phyloP scores from a whole-genome alignment of 768 basidiomycete genomes.

The Amanita pseudoporphyria region DNA sequence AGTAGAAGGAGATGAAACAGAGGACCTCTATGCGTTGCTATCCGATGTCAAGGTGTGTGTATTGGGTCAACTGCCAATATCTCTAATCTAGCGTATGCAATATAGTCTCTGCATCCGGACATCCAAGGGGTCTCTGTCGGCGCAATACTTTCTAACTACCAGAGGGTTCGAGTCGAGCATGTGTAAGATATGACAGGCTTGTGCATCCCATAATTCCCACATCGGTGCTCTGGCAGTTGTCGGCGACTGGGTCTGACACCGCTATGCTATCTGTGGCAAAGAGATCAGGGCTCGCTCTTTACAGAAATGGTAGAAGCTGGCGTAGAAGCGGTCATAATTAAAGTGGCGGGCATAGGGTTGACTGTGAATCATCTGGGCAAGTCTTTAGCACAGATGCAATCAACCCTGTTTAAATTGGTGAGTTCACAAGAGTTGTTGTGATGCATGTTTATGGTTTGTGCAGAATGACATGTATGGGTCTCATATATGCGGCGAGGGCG shows the following conservation, averaged over 20 bases:
- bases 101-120: constrained; percentile 67
- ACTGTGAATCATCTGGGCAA: constrained; percentile 70
- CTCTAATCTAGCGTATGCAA: constrained; percentile 6
- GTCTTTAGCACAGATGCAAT: constrained; percentile 63
- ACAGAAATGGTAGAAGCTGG: constrained; percentile 77
- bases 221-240: constrained; percentile 41
- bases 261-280: constrained; percentile 89
- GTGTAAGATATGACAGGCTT: constrained; percentile 45
- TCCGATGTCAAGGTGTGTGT: constrained; percentile 60
- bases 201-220: neutral
- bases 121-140: constrained; percentile 86
- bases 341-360: constrained; percentile 92
- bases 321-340: constrained; percentile 81
- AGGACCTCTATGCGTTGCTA: constrained; percentile 77
- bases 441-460: neutral
- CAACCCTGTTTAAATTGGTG: constrained; percentile 65
- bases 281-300: constrained; percentile 79
- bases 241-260: constrained; percentile 70
- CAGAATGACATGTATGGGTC: constrained; percentile 79
- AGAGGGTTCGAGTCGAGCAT: constrained; percentile 94
- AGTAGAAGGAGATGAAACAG: constrained; percentile 85
- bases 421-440: constrained; percentile 12
- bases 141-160: constrained; percentile 96
- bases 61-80: neutral
- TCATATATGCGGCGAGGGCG: constrained; percentile 95